Evolutionary conservation across 106 monocot species (phyloP).

Genomic region (Iris macrosiphon): DNA sequence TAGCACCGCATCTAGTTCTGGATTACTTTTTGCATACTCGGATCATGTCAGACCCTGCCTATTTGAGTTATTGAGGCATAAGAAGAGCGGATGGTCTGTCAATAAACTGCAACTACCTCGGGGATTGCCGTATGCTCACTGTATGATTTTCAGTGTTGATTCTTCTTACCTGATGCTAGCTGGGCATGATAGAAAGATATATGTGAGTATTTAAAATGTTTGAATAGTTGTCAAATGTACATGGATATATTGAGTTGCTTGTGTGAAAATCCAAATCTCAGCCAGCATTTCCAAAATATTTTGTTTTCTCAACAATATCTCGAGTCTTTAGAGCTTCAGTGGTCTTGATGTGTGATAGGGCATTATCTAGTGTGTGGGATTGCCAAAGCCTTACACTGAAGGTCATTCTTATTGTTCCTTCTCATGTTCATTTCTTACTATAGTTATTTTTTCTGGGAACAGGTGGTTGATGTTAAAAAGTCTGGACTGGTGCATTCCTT

Average conservation of each 20-base stretch:
- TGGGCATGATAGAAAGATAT: constrained; percentile 80
- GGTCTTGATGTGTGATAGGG: too few species aligned
- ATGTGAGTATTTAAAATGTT: constrained; percentile 45
- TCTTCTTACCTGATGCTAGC: constrained; percentile 59
- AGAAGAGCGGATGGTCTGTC: constrained; percentile 41
- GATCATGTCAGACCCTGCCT: constrained; percentile 55
- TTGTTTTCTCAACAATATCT: too few species aligned
- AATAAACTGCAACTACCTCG: constrained; percentile 57
- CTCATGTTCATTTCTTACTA: too few species aligned
- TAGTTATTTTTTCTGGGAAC: too few species aligned
- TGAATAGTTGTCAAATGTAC: too few species aligned
- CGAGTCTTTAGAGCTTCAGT: too few species aligned
- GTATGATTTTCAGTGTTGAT: constrained; percentile 77
- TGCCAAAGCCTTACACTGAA: too few species aligned
- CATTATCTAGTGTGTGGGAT: too few species aligned
- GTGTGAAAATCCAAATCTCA: too few species aligned
- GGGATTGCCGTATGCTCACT: constrained; percentile 60
- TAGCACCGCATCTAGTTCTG: constrained; percentile 57
- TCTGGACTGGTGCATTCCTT: constrained; percentile 43
- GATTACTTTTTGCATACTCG: constrained; percentile 68
- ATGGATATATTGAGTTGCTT: too few species aligned
- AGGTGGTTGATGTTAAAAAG: constrained; percentile 52
- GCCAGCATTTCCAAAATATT: too few species aligned
- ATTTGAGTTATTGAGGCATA: constrained; percentile 57
- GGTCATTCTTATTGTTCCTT: too few species aligned